Percentiles rank a stretch among this genome's conserved stretches.
These are phyloP conservation scores for Peronospora farinosa DNA, from an alignment of 352 stramenopile species.

Conservation along the genomic window DNA sequence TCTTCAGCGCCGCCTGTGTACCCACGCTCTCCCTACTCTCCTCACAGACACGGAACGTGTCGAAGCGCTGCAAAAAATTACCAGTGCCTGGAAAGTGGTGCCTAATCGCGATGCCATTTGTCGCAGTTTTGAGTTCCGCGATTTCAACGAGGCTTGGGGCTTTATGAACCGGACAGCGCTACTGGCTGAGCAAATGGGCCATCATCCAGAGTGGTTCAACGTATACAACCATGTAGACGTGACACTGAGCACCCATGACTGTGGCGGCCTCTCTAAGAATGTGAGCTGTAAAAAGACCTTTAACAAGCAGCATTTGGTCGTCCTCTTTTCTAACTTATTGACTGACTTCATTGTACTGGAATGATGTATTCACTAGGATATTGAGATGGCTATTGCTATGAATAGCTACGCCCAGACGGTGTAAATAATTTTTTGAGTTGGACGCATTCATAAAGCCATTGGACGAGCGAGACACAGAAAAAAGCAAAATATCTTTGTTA, in stretches of 20 bases:
- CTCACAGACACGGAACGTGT: slow-evolving; percentile 43
- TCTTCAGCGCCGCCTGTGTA: slow-evolving; percentile 15
- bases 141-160: slow-evolving; percentile 77
- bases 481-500: neutral
- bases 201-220: slow-evolving; percentile 99
- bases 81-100: slow-evolving; percentile 43
- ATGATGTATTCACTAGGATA: slow-evolving; percentile 28
- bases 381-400: slow-evolving; percentile 67
- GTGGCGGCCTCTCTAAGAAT: slow-evolving; percentile 89
- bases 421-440: slow-evolving; percentile 1
- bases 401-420: slow-evolving; percentile 51
- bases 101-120: slow-evolving; percentile 73
- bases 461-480: neutral
- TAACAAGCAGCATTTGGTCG: neutral
- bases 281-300: slow-evolving; percentile 14
- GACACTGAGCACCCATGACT: slow-evolving; percentile 95
- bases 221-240: slow-evolving; percentile 97
- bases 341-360: neutral
- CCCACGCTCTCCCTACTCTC: slow-evolving; percentile 36
- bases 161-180: slow-evolving; percentile 77
- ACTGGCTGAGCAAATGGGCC: slow-evolving; percentile 87
- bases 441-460: neutral
- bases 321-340: neutral
- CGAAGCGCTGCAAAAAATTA: slow-evolving; percentile 38
- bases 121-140: slow-evolving; percentile 75